These are phyloP conservation scores for Eremothecium coryli DNA, from an alignment of 1,139 yeast species.

Conservation along the genomic window DNA sequence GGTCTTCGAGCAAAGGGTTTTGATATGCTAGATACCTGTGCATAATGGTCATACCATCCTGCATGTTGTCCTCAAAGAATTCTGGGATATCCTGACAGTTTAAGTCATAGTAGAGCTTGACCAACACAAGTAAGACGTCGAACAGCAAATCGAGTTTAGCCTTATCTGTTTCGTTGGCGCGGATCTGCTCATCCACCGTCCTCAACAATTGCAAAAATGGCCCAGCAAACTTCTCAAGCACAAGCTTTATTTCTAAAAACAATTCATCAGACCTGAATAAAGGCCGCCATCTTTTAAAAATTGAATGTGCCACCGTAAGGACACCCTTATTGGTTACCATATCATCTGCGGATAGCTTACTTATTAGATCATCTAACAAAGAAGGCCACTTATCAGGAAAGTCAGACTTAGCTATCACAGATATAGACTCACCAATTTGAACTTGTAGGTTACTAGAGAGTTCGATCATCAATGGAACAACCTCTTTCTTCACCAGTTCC, in stretches of 20 bases:
- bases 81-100: conserved; percentile 98
- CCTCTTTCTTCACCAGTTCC: conserved; percentile 59
- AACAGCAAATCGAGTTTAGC: conserved; percentile 48
- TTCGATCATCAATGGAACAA: conserved; percentile 72
- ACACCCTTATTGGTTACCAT: conserved; percentile 78
- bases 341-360: conserved; percentile 49
- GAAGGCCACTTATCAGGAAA: conserved; percentile 87
- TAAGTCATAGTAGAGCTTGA: conserved; percentile 82
- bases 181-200: conserved; percentile 59
- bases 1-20: conserved; percentile 46
- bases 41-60: conserved; percentile 66
- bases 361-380: conserved; percentile 66
- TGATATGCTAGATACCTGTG: conserved; percentile 67
- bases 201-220: conserved; percentile 67
- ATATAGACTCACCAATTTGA: conserved; percentile 89
- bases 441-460: conserved; percentile 69
- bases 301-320: conserved; percentile 84
- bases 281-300: conserved; percentile 95
- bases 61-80: conserved; percentile 86
- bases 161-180: conserved; percentile 36
- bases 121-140: conserved; percentile 60
- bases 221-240: conserved; percentile 70
- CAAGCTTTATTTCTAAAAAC: conserved; percentile 79
- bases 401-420: conserved; percentile 90
- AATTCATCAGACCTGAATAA: conserved; percentile 84